These are phyloP conservation scores for Phytophthora agathidicida DNA, from an alignment of 352 stramenopile species.

Conservation along the genomic window DNA sequence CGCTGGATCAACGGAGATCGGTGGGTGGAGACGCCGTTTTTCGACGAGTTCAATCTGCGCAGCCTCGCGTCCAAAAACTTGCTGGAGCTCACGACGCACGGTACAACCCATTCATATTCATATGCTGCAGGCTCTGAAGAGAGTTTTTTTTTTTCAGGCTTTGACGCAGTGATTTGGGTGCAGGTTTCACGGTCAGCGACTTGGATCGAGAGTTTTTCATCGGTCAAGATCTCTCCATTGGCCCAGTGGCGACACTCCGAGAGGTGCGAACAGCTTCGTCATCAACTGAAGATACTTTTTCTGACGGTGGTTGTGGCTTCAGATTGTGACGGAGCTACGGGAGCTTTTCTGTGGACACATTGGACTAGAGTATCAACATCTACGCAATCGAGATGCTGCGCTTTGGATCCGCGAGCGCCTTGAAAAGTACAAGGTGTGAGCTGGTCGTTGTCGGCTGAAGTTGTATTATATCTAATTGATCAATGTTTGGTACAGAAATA, in stretches of 20 bases:
- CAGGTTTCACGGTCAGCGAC: conserved; percentile 91
- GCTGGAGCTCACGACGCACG: conserved; percentile 84
- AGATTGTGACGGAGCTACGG: conserved; percentile 94
- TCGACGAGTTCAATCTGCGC: conserved; percentile 88
- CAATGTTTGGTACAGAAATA: conserved; percentile 30
- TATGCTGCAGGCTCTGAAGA: neutral
- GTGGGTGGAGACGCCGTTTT: conserved; percentile 87
- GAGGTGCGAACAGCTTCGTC: conserved; percentile 38
- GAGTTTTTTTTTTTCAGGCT: neutral
- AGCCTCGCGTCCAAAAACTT: conserved; percentile 83
- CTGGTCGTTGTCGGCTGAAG: neutral
- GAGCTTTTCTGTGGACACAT: conserved; percentile 97
- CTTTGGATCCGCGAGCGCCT: conserved; percentile 81
- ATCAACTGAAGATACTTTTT: neutral
- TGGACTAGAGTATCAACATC: conserved; percentile 99
- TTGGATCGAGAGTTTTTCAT: conserved; percentile 94
- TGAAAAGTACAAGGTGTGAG: conserved; percentile 62
- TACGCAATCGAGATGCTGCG: conserved; percentile 92
- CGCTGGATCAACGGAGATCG: conserved; percentile 87
- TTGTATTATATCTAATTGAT: neutral
- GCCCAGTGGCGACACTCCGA: conserved; percentile 75
- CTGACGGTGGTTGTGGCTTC: conserved; percentile 42
- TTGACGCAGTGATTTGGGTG: conserved; percentile 2
- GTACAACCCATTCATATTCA: no score
- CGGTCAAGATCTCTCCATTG: conserved; percentile 85